phyloP scores from a whole-genome alignment of 2,329 filamentous ascomycete species.

The Aspergillus brasiliensis region DNA sequence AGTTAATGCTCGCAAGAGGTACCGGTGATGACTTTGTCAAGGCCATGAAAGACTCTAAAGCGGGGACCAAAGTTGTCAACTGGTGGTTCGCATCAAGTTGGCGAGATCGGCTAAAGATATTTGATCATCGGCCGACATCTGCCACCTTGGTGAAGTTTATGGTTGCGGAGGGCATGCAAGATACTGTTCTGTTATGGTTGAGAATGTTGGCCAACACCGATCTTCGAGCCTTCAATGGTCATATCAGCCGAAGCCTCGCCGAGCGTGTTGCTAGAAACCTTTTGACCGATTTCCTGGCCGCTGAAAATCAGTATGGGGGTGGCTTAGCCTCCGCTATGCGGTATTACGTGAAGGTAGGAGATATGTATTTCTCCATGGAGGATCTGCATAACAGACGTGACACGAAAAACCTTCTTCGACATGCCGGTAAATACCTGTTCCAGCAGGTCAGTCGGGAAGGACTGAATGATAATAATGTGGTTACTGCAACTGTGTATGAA shows the following conservation, averaged over 20 bases:
- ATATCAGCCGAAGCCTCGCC: constrained; percentile 24
- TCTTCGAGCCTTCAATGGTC: constrained; percentile 28
- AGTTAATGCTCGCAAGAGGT: constrained; percentile 33
- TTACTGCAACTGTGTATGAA: constrained; percentile 36
- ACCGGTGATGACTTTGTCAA: constrained; percentile 23
- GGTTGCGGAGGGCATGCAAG: constrained; percentile 39
- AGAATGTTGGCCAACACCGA: constrained; percentile 31
- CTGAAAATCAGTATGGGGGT: constrained; percentile 37
- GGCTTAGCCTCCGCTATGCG: constrained; percentile 36
- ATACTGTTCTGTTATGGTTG: constrained; percentile 39
- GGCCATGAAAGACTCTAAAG: constrained; percentile 37
- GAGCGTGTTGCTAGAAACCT: constrained; percentile 27
- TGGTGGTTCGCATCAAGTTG: constrained; percentile 46
- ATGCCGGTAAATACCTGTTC: constrained; percentile 29
- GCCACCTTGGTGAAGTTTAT: constrained; percentile 42
- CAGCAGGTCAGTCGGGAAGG: constrained; percentile 28
- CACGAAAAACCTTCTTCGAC: constrained; percentile 24
- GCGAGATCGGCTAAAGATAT: constrained; percentile 30
- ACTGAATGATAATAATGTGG: constrained; percentile 24
- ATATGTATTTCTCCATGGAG: constrained; percentile 20
- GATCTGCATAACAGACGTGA: constrained; percentile 8
- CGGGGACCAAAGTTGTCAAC: constrained; percentile 37
- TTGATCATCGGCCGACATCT: constrained; percentile 30
- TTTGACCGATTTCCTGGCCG: constrained; percentile 35
- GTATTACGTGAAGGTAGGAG: constrained; percentile 32